phyloP scores from a whole-genome alignment of 441 rosid genomes.

The Hura crepitans region DNA sequence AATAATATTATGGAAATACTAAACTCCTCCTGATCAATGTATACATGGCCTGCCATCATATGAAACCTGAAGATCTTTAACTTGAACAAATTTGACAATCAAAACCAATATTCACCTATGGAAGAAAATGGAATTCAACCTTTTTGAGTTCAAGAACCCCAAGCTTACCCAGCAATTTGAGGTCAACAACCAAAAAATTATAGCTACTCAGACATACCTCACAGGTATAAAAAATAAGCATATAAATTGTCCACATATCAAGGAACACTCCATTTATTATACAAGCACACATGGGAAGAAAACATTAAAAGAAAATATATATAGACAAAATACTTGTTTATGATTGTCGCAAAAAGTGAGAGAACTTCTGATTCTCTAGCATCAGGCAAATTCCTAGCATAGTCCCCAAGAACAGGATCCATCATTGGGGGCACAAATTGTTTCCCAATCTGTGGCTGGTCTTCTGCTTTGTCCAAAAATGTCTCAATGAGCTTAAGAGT shows the following conservation, averaged over 20 bases:
- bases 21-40: too few species aligned
- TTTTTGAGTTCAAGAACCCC: not conserved
- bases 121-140: not conserved
- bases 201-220: too few species aligned
- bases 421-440: conserved; percentile 99
- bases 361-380: conserved; percentile 99
- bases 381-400: conserved; percentile 96
- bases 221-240: not conserved
- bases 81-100: too few species aligned
- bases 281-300: not conserved
- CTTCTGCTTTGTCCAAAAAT: conserved; percentile 98
- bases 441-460: conserved; percentile 95
- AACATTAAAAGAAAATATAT: not conserved
- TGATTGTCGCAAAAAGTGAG: conserved; percentile 97
- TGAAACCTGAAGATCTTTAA: too few species aligned
- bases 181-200: too few species aligned
- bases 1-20: too few species aligned
- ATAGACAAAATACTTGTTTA: conserved; percentile 65
- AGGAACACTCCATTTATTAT: too few species aligned
- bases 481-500: conserved; percentile 97
- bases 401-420: conserved; percentile 98
- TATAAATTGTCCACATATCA: too few species aligned
- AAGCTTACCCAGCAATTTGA: not conserved
- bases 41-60: too few species aligned
- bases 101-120: too few species aligned